These are phyloP conservation scores for Rosa lucieae DNA, from an alignment of 306 rosid species.

Conservation along the genomic window DNA sequence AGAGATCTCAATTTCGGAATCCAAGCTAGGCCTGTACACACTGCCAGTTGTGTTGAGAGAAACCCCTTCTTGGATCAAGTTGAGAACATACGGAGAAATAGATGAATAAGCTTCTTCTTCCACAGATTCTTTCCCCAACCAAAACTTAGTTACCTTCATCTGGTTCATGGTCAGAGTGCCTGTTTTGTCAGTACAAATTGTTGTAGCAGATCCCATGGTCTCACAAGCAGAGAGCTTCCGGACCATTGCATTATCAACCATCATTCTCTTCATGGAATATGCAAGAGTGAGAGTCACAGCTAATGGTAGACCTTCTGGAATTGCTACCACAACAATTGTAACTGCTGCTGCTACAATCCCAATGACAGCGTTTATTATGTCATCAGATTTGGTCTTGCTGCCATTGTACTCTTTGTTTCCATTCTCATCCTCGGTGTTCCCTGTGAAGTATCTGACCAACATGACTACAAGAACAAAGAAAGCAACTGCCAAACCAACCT, in stretches of 20 bases:
- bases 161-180: slow-evolving; percentile 47
- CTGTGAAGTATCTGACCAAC: slow-evolving; percentile 41
- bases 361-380: slow-evolving; percentile 32
- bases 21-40: slow-evolving; percentile 25
- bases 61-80: slow-evolving; percentile 32
- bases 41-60: slow-evolving; percentile 50
- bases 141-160: slow-evolving; percentile 46
- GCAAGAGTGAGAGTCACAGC: slow-evolving; percentile 38
- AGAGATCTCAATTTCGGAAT: slow-evolving; percentile 28
- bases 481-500: slow-evolving; percentile 44
- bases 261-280: slow-evolving; percentile 37
- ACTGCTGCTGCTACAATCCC: slow-evolving; percentile 40
- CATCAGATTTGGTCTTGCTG: slow-evolving; percentile 31
- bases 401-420: slow-evolving; percentile 34
- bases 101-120: slow-evolving; percentile 5
- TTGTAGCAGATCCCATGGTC: no score
- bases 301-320: slow-evolving; percentile 50
- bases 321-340: slow-evolving; percentile 49
- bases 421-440: slow-evolving; percentile 35
- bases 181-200: slow-evolving; percentile 37
- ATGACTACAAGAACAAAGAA: slow-evolving; percentile 40
- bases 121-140: slow-evolving; percentile 34
- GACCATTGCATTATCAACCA: slow-evolving; percentile 30
- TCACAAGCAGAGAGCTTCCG: no score
- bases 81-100: slow-evolving; percentile 7